Conservation (phyloP, 371 early-diverging fungal genomes). For the Funneliformis caledonium region DNA sequence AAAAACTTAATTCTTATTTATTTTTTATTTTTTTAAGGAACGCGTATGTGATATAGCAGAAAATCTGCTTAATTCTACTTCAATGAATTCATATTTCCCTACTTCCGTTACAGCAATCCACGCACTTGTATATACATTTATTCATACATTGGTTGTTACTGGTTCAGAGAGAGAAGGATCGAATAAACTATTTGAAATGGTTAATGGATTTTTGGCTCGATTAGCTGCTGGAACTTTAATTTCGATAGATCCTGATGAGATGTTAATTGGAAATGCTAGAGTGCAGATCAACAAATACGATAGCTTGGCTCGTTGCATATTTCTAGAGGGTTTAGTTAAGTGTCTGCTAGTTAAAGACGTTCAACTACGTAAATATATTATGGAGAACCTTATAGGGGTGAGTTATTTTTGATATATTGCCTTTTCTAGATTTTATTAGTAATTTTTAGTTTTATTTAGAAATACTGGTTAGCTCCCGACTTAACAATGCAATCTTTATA, state of each 20-base stretch:
- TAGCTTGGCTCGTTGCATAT: conserved; percentile 35
- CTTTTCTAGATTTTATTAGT: neutral
- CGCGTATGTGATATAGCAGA: conserved; percentile 47
- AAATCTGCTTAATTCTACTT: conserved; percentile 43
- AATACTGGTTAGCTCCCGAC: conserved; percentile 37
- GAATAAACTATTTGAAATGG: neutral
- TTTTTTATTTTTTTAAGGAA: conserved; percentile 41
- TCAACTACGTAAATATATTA: conserved; percentile 23
- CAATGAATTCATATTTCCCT: conserved; percentile 48
- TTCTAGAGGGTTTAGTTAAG: conserved; percentile 36
- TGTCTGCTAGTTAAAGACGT: conserved; percentile 35
- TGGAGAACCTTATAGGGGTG: conserved; percentile 30
- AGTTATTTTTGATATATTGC: neutral
- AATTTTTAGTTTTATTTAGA: neutral
- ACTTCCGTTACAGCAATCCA: conserved; percentile 51
- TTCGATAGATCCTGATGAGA: conserved; percentile 33
- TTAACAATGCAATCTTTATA: conserved; percentile 19
- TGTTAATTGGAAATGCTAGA: conserved; percentile 8
- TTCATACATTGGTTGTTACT: conserved; percentile 45
- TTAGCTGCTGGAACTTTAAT: conserved; percentile 36
- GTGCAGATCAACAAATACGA: conserved; percentile 37
- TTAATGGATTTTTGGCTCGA: conserved; percentile 23
- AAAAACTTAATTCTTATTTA: neutral
- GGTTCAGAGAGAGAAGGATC: neutral
- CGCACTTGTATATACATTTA: conserved; percentile 52